phyloP scores from a whole-genome alignment of 2,329 filamentous ascomycete species.

The Blumeriella jaapii region DNA sequence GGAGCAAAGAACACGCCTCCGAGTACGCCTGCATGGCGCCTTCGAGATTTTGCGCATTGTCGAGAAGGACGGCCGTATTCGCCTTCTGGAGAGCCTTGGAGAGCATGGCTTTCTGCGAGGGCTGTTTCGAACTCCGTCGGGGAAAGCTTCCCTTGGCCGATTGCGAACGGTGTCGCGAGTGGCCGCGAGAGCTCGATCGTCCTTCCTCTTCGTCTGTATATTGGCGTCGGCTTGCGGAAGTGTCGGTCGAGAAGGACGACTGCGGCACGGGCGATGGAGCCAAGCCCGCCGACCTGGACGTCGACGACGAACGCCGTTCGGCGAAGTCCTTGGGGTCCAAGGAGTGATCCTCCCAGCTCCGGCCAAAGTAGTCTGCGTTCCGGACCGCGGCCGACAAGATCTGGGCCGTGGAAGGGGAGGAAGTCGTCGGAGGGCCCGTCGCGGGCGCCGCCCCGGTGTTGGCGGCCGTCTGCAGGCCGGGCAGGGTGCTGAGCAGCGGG shows the following conservation, averaged over 20 bases:
- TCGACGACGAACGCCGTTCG: conserved; percentile 15
- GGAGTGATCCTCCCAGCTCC: conserved; percentile 21
- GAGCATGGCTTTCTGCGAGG: conserved; percentile 87
- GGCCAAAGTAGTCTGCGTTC: conserved; percentile 25
- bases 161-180: conserved; percentile 37
- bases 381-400: conserved; percentile 25
- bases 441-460: conserved; percentile 21
- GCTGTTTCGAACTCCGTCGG: conserved; percentile 32
- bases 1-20: conserved; percentile 79
- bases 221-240: conserved; percentile 1
- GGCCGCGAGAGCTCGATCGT: conserved; percentile 19
- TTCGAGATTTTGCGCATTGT: conserved; percentile 92
- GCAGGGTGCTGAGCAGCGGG: conserved; percentile 25
- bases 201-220: conserved; percentile 9
- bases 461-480: conserved; percentile 19
- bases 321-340: conserved; percentile 17
- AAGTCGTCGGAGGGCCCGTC: conserved; percentile 18
- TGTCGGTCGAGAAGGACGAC: conserved; percentile 5
- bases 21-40: conserved; percentile 82
- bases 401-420: conserved; percentile 26
- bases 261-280: conserved; percentile 15
- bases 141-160: conserved; percentile 33
- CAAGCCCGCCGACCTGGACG: conserved; percentile 14
- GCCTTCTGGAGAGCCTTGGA: conserved; percentile 93
- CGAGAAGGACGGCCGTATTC: conserved; percentile 87